Evolutionary conservation across 106 monocot species (phyloP).

Genomic region (Dendrobium nobile): DNA sequence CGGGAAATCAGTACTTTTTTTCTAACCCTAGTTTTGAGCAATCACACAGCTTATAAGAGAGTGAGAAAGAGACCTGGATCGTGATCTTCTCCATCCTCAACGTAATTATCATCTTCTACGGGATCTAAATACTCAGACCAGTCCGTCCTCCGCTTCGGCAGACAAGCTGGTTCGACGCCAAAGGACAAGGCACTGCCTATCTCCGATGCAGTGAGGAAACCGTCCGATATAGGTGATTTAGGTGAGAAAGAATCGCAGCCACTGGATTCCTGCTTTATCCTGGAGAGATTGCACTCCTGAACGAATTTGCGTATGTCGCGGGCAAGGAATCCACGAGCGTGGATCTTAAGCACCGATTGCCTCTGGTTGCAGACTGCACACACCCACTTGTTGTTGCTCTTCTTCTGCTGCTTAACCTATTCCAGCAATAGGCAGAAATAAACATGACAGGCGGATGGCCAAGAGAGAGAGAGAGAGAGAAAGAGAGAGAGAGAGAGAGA

Average conservation of each 20-base stretch:
- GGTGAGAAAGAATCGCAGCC: background rate
- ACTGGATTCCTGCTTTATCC: background rate
- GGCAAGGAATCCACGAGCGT: constrained; percentile 37
- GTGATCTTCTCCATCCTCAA: background rate
- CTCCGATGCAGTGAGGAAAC: background rate
- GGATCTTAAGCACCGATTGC: constrained; percentile 37
- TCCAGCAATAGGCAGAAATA: background rate
- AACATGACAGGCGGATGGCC: background rate
- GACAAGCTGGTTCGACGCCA: background rate
- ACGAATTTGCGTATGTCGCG: constrained; percentile 43
- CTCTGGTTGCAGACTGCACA: constrained; percentile 48
- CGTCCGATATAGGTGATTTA: background rate
- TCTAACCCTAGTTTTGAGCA: no score
- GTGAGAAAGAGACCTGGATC: background rate
- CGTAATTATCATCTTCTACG: background rate
- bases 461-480: background rate
- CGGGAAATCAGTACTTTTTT: no score
- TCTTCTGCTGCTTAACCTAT: constrained; percentile 58
- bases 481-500: constrained; percentile 2
- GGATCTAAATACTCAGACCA: constrained; percentile 27
- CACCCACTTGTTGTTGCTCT: constrained; percentile 49
- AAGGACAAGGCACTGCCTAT: background rate
- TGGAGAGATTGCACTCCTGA: constrained; percentile 36
- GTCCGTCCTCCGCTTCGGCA: constrained; percentile 14
- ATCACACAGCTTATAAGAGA: no score